Evolutionary conservation across 257 asterid species (phyloP).

Genomic region (Nicotiana tabacum): DNA sequence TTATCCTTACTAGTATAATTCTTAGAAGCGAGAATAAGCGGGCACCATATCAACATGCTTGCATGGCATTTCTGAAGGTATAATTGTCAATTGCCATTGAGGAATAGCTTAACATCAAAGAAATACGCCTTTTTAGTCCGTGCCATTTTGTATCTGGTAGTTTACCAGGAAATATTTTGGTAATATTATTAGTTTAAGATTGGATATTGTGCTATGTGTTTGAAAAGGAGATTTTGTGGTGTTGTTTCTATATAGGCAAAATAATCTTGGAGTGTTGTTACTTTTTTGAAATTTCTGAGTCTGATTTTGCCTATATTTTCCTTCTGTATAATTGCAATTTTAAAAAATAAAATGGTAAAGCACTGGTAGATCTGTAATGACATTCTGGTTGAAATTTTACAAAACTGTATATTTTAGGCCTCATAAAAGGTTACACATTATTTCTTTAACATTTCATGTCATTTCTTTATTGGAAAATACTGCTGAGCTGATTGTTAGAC

Average conservation of each 20-base stretch:
- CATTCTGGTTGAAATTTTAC: background rate
- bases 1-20: too few relatives aligned
- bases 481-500: too few relatives aligned
- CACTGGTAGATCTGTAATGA: conserved; percentile 32
- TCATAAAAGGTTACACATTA: background rate
- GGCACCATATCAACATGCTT: too few relatives aligned
- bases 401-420: background rate
- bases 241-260: too few relatives aligned
- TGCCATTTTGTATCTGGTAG: background rate
- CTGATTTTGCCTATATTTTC: background rate
- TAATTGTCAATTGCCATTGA: too few relatives aligned
- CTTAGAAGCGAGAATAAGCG: too few relatives aligned
- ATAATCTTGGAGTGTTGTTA: background rate
- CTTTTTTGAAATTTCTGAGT: background rate
- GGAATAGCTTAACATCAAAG: too few relatives aligned
- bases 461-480: too few relatives aligned
- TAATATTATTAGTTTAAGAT: background rate
- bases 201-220: background rate
- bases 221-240: background rate
- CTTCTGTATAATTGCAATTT: background rate
- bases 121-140: too few relatives aligned
- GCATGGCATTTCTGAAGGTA: too few relatives aligned
- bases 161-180: background rate
- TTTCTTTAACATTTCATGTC: too few relatives aligned
- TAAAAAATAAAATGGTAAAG: conserved; percentile 8